phyloP scores from a whole-genome alignment of 2,329 filamentous ascomycete species.

The Coniella vitis region DNA sequence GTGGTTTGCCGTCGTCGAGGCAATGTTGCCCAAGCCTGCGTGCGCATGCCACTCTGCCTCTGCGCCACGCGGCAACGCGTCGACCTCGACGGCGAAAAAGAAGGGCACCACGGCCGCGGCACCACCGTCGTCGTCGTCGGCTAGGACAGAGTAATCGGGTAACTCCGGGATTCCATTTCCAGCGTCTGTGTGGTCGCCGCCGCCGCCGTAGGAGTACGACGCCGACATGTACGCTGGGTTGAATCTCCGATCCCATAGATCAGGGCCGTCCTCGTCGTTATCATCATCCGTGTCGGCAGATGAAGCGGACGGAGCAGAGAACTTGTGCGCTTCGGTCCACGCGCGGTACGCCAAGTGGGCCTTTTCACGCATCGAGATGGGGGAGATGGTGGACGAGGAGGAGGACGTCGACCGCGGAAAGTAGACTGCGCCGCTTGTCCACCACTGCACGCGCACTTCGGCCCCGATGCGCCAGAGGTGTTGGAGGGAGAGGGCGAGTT shows the following conservation, averaged over 20 bases:
- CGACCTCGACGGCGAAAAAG: slow-evolving; percentile 69
- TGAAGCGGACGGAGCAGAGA: slow-evolving; percentile 18
- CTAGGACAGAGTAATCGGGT: slow-evolving; percentile 45
- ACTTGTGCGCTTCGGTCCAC: slow-evolving; percentile 42
- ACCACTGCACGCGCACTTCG: slow-evolving; percentile 66
- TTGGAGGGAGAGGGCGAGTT: slow-evolving; percentile 71
- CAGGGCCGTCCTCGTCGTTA: slow-evolving; percentile 49
- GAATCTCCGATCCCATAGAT: slow-evolving; percentile 63
- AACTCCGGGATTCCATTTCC: slow-evolving; percentile 28
- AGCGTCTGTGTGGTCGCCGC: slow-evolving; percentile 19
- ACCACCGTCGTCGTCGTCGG: slow-evolving; percentile 23
- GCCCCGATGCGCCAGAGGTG: slow-evolving; percentile 80
- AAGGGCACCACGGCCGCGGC: slow-evolving; percentile 44
- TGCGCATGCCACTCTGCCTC: slow-evolving; percentile 79
- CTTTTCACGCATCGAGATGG: slow-evolving; percentile 22
- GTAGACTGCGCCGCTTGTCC: slow-evolving; percentile 71
- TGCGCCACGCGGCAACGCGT: slow-evolving; percentile 65
- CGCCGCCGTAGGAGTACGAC: slow-evolving; percentile 28
- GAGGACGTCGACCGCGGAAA: slow-evolving; percentile 49
- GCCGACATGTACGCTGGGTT: slow-evolving; percentile 40
- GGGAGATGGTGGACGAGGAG: slow-evolving; percentile 12
- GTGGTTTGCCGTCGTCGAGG: slow-evolving; percentile 14
- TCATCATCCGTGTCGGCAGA: slow-evolving; percentile 25
- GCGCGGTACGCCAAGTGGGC: slow-evolving; percentile 36
- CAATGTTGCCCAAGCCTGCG: slow-evolving; percentile 44